Conservation (phyloP, 2,329 filamentous ascomycete species). For the Nemania serpens region DNA sequence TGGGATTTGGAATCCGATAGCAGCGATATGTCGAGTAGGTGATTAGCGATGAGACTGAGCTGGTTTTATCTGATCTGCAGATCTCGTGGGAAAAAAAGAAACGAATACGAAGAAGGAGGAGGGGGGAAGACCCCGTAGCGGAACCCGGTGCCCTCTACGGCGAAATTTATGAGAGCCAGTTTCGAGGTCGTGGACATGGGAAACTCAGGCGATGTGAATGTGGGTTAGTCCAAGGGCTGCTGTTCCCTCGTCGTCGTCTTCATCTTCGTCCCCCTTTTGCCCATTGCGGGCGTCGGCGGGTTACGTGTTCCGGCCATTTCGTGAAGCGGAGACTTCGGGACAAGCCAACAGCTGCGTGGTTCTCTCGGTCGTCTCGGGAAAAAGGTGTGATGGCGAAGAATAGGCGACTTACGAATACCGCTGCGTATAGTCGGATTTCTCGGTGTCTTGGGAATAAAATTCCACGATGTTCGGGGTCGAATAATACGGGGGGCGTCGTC, state of each 20-base stretch:
- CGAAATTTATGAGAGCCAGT: slow-evolving; percentile 1
- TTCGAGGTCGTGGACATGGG: background rate
- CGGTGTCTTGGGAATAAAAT: background rate
- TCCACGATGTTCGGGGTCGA: background rate
- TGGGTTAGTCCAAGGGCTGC: no score
- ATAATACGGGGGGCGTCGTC: background rate
- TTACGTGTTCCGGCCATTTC: background rate
- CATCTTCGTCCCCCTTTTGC: background rate
- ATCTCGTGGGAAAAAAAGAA: background rate
- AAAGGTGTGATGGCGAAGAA: background rate
- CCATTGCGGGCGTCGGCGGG: background rate
- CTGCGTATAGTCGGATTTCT: background rate
- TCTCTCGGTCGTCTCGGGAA: background rate
- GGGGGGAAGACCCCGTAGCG: no score
- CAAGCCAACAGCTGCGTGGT: background rate
- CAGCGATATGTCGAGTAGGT: no score
- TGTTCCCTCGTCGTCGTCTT: background rate
- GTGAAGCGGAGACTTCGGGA: background rate
- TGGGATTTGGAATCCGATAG: background rate
- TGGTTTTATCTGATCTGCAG: background rate
- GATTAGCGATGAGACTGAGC: no score
- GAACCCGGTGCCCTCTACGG: background rate
- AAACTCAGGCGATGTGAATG: slow-evolving; percentile 14
- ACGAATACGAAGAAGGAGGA: background rate
- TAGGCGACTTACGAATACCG: background rate